Conservation (phyloP, 768 basidiomycete species). For the Pleurotus eryngii region DNA sequence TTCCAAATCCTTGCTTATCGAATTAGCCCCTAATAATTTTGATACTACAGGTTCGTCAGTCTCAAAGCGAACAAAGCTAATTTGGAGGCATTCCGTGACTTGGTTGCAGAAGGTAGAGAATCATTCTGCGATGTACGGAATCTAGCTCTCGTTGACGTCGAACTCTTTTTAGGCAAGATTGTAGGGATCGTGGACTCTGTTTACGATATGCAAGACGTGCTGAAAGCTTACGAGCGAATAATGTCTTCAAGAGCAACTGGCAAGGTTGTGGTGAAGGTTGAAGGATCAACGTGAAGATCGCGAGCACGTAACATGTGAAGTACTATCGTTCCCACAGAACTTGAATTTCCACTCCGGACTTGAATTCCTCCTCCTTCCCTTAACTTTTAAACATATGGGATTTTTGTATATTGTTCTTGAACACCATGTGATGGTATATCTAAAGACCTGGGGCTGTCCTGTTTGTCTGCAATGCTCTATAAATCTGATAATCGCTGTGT, state of each 20-base stretch:
- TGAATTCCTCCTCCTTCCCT: too few species aligned
- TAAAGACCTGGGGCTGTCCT: too few species aligned
- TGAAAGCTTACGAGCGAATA: conserved; percentile 60
- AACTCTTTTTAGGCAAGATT: conserved; percentile 20
- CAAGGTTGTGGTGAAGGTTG: conserved; percentile 61
- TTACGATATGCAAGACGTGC: conserved; percentile 49
- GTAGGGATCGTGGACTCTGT: conserved; percentile 59
- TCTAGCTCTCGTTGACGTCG: neutral
- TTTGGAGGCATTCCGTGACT: conserved; percentile 29
- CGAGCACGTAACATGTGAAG: too few species aligned
- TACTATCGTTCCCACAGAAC: too few species aligned
- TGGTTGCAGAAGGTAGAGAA: conserved; percentile 41
- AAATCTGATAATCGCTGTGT: too few species aligned
- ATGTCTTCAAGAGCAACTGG: conserved; percentile 57
- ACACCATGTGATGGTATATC: too few species aligned
- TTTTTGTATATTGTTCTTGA: too few species aligned
- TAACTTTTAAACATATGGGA: too few species aligned
- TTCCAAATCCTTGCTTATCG: neutral
- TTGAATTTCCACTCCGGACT: too few species aligned
- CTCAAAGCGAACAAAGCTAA: conserved; percentile 30
- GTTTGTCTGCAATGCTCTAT: too few species aligned
- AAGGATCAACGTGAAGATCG: neutral
- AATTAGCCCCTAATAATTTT: neutral
- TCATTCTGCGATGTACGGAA: conserved; percentile 29
- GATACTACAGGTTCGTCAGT: conserved; percentile 26